phyloP scores from a whole-genome alignment of 2,329 filamentous ascomycete genomes.

The Claviceps lovelessii region DNA sequence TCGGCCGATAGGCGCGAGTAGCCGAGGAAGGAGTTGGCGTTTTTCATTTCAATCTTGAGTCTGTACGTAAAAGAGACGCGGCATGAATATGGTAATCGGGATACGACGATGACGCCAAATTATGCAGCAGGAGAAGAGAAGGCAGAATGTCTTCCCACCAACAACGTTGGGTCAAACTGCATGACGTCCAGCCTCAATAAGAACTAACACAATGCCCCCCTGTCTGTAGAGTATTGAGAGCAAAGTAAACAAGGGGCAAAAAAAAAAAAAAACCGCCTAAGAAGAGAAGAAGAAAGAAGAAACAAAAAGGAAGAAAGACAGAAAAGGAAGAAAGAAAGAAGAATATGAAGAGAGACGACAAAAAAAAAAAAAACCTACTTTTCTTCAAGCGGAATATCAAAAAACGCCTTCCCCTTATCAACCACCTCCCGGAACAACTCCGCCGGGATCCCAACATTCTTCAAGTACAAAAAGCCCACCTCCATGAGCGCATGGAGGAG shows the following conservation, averaged over 20 bases:
- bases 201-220: no score
- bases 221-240: no score
- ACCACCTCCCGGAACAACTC: conserved; percentile 52
- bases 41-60: conserved; percentile 58
- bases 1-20: conserved; percentile 53
- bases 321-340: not conserved
- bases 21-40: conserved; percentile 56
- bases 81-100: not conserved
- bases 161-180: no score
- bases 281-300: no score
- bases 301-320: not conserved
- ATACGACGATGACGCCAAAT: no score
- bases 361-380: conserved; percentile 36
- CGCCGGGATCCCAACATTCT: conserved; percentile 60
- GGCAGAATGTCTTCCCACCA: no score
- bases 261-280: not conserved
- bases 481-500: conserved; percentile 66
- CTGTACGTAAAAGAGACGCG: conserved; percentile 18
- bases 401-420: conserved; percentile 55
- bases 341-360: not conserved
- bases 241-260: no score
- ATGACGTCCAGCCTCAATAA: no score
- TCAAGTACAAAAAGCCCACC: conserved; percentile 79
- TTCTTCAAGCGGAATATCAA: conserved; percentile 59
- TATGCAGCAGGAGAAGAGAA: no score